Conservation (phyloP, 257 asterid genomes). For the Solanum medicagineum region DNA sequence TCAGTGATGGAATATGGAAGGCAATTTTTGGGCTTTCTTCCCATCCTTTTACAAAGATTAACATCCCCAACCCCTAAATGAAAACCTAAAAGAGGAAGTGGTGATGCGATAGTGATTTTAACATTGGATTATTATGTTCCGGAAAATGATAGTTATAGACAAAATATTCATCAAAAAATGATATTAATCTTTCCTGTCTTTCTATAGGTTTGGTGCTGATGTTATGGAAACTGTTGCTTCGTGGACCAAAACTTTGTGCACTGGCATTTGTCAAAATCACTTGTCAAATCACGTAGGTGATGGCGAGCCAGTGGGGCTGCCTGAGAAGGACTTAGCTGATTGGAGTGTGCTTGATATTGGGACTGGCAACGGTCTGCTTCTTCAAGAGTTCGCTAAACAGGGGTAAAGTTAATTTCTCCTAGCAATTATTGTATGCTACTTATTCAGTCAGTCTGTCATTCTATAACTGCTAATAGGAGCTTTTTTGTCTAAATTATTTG, state of each 20-base stretch:
- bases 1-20: background rate
- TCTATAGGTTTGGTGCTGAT: conserved; percentile 79
- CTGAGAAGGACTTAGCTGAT: conserved; percentile 49
- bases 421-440: background rate
- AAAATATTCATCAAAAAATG: background rate
- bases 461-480: background rate
- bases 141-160: background rate
- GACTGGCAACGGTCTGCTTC: conserved; percentile 96
- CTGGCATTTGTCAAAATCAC: conserved; percentile 52
- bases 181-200: background rate
- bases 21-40: background rate
- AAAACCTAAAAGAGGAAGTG: background rate
- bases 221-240: conserved; percentile 87
- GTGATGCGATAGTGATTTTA: background rate
- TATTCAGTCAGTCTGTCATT: background rate
- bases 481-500: background rate
- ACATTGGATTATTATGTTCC: background rate
- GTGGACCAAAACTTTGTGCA: conserved; percentile 81
- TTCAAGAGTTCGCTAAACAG: conserved; percentile 82
- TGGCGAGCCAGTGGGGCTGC: conserved; percentile 33
- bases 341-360: conserved; percentile 95
- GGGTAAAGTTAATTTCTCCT: conserved; percentile 42
- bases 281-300: conserved; percentile 46
- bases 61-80: background rate
- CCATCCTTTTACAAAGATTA: background rate